Base-by-base conservation (phyloP, 2,329 filamentous ascomycete genomes). In the Calonectria hongkongensis region DNA sequence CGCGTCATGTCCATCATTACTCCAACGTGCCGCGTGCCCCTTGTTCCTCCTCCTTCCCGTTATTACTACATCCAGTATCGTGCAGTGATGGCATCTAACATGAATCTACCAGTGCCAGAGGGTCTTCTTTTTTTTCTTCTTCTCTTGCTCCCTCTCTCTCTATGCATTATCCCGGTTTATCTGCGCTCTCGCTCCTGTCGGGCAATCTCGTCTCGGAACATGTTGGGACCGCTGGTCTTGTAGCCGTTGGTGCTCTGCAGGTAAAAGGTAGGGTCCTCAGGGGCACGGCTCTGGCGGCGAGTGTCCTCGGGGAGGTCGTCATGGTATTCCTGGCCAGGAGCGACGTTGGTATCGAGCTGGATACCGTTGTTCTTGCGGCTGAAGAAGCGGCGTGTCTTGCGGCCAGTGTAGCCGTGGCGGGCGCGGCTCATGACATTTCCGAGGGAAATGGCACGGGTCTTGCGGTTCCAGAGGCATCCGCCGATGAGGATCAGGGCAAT, bases 381-480 rank as follows among this genome's bases (percentile, higher is more conserved):
- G 73, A 86, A 83, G 73, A 84, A 79, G 73, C 80, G 82, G 69
- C 83, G 83, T 56, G 79, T 80, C 65, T 83, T 80, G 70, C 85
- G 82, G 71, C 87, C 86, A 13, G 79, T 82, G 80, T 89, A 89
- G 48, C 88, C 86, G 74, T 84, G 78, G 39, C 85, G 81, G 50
- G 76, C 75, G 64, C 88, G 86, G 76, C 86, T 83, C 85, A 90
- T 88, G 82, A 91, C 83, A 77, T 87, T 89, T 66, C 87, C 89
- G 58, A 91, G 78, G 5, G 83, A 82, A 72, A 91, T 89, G 72
- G 80, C 80, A 69, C 89, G 86, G n/a, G 84, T 82, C 77, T 87
- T 85, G 68, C 86, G 84, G 82, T 91, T 89, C 86, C 87, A 90
- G 85, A 92, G 67, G 84, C 88, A 86, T 82, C 91, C 80, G 82